Base-by-base conservation (phyloP, 2,329 filamentous ascomycete species). In the Monosporascus sp. region DNA sequence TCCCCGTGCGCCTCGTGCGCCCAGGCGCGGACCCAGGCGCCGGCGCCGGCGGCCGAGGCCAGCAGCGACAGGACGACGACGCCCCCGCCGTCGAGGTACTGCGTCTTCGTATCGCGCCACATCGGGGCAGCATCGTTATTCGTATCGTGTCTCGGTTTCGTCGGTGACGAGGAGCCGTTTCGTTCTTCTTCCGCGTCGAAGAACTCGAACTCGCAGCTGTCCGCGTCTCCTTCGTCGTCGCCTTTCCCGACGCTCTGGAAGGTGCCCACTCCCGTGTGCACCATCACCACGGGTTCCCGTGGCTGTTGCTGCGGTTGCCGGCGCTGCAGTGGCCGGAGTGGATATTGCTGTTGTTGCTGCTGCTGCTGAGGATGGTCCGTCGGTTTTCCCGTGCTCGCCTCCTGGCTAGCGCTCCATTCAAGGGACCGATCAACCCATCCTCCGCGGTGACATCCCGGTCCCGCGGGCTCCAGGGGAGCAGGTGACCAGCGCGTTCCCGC, bases 1-100 rank as follows among this genome's bases (percentile, higher is more conserved):
- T 24, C 20, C 27, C 11, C 25, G 17, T 41, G 17, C n/a, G 39
- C 50, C 41, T 51, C 41, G 18, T 38, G 22, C 17, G 39, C 39
- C 50, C 50, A 51, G n/a, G 50, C 25, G 27, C 50, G 50, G 18
- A 51, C 50, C 50, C 50, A 51, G 18, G 31, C 41, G 1, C 22
- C 50, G 15, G 46, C 41, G 17, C 27, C 41, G 18, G 27, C 9
- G 24, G 24, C 20, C 24, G 43, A 41, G 5, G 17, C 31, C 11
- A 50, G 36, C 25, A 50, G 49, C 25, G 25, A 14, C 18, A 50
- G 14, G 6, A 43, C 22, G 11, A 43, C 43, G 15, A 22, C 37
- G 24, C 35, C 22, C 3, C 11, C n/a, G 9, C 1, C 18, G 18
- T 20, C 18, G 18, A 14, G 39, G 39, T 14, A 15, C 39, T 43